Percentiles rank a stretch among this genome's conserved stretches.
Evolutionary conservation across 768 basidiomycete species (phyloP).

Genomic region (Gautieria morchelliformis): DNA sequence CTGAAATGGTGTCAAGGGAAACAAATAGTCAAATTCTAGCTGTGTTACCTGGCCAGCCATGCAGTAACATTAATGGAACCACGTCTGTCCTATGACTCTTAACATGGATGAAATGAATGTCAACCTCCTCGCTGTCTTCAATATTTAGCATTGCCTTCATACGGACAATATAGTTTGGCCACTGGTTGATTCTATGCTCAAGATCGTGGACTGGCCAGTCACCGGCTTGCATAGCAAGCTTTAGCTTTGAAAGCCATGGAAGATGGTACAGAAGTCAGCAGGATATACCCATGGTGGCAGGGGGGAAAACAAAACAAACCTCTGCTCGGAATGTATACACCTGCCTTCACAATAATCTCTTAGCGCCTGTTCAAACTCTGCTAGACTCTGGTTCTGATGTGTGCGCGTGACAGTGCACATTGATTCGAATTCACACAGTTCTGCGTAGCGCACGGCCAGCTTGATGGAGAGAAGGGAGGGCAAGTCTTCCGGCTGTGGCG

Average conservation of each 20-base stretch:
- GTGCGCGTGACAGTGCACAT: constrained; percentile 93
- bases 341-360: constrained; percentile 76
- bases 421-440: constrained; percentile 82
- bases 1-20: not conserved
- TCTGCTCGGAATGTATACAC: constrained; percentile 24
- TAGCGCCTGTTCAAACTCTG: constrained; percentile 81
- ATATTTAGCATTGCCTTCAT: constrained; percentile 3
- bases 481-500: constrained; percentile 80
- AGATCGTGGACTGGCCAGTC: constrained; percentile 8
- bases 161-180: constrained; percentile 8
- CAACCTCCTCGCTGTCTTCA: constrained; percentile 5
- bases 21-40: not conserved
- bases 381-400: constrained; percentile 84
- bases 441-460: constrained; percentile 79
- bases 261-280: not conserved
- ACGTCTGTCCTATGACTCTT: constrained; percentile 6
- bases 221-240: constrained; percentile 5
- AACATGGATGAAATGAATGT: constrained; percentile 11
- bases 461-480: constrained; percentile 79
- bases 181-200: constrained; percentile 1
- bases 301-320: not conserved
- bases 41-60: constrained; percentile 11
- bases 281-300: not conserved
- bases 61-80: constrained; percentile 10
- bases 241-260: constrained; percentile 5